phyloP scores from a whole-genome alignment of 257 asterid genomes.

The Haberlea rhodopensis region DNA sequence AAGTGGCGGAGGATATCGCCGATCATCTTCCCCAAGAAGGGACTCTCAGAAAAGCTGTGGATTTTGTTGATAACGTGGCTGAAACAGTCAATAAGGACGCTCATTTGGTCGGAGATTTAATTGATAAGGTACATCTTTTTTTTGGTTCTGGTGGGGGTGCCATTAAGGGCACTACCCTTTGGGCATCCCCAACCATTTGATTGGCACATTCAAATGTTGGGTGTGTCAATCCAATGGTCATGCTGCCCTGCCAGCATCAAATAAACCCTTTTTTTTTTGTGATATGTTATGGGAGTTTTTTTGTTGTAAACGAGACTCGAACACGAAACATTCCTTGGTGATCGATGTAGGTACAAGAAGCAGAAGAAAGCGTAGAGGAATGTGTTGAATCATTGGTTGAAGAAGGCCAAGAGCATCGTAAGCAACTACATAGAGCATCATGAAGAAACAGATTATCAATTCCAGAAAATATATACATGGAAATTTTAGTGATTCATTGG shows the following conservation, averaged over 20 bases:
- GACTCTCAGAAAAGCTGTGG: conserved; percentile 32
- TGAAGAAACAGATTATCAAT: neutral
- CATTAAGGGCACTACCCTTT: too few relatives aligned
- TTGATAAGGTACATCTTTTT: conserved; percentile 46
- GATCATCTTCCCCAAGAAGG: conserved; percentile 53
- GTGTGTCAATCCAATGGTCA: too few relatives aligned
- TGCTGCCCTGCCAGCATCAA: too few relatives aligned
- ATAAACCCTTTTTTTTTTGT: too few relatives aligned
- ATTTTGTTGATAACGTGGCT: conserved; percentile 49
- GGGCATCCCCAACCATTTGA: too few relatives aligned
- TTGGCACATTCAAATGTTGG: too few relatives aligned
- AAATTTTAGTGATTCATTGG: too few relatives aligned
- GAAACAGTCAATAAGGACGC: conserved; percentile 44
- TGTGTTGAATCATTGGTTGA: conserved; percentile 30
- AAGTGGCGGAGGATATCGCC: conserved; percentile 41
- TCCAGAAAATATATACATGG: neutral
- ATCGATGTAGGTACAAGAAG: conserved; percentile 49
- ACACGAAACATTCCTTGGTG: neutral
- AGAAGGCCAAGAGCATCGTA: conserved; percentile 16
- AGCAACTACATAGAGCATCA: conserved; percentile 2
- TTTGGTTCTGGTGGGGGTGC: too few relatives aligned
- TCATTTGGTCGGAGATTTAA: conserved; percentile 39
- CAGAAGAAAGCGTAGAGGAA: conserved; percentile 37
- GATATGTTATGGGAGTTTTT: too few relatives aligned
- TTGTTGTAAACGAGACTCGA: too few relatives aligned